Evolutionary conservation across 805 yeast genomes (phyloP).

Genomic region (Saturnispora hagleri): DNA sequence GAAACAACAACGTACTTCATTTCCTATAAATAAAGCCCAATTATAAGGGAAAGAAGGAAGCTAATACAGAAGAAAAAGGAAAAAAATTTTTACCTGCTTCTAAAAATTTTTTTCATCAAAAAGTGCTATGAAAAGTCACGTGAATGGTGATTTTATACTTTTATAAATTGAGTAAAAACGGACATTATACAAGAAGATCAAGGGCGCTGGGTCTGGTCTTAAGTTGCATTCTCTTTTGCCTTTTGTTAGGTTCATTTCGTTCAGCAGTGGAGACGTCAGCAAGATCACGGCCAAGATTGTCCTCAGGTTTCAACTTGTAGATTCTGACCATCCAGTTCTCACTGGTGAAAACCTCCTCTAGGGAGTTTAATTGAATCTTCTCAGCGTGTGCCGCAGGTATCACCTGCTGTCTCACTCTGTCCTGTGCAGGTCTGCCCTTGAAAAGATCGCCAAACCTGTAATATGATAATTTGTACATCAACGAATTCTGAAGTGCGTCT

Average conservation of each 20-base stretch:
- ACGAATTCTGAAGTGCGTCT: conserved; percentile 74
- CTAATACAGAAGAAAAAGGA: neutral
- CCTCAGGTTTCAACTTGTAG: conserved; percentile 83
- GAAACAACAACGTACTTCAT: conserved; percentile 99
- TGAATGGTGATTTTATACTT: neutral
- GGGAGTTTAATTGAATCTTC: conserved; percentile 53
- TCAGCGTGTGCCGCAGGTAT: conserved; percentile 23
- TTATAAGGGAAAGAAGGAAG: conserved; percentile 14
- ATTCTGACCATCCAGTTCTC: conserved; percentile 96
- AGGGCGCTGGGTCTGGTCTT: conserved; percentile 23
- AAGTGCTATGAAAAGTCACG: neutral
- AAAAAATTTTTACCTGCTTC: neutral
- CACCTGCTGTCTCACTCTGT: conserved; percentile 82
- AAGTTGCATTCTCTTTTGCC: conserved; percentile 20
- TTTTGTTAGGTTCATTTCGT: conserved; percentile 21
- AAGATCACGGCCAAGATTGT: conserved; percentile 75
- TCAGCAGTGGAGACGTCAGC: conserved; percentile 48
- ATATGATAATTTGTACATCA: conserved; percentile 92
- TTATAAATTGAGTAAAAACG: neutral
- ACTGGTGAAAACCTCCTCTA: conserved; percentile 91
- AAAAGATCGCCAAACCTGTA: conserved; percentile 73
- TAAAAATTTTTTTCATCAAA: neutral
- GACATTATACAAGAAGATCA: conserved; percentile 15
- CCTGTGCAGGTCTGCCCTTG: conserved; percentile 53
- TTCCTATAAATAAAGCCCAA: conserved; percentile 12